A percentile compares a stretch with the other conserved stretches of the same genome.
Evolutionary conservation across 177 flowering plant species (phyloP).

Genomic region (Telopea speciosissima): DNA sequence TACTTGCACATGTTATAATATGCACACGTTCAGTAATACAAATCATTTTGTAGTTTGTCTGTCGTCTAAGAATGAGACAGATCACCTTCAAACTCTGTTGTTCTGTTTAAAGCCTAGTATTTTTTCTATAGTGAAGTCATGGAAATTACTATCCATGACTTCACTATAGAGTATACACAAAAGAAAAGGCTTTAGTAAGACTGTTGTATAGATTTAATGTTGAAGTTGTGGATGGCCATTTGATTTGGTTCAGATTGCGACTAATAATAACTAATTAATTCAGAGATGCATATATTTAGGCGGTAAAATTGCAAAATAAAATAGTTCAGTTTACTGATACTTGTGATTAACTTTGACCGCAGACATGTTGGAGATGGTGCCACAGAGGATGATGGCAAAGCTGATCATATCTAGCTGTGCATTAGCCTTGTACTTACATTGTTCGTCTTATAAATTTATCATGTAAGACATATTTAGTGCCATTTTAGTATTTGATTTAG

Average conservation of each 20-base stretch:
- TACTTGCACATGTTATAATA: too few species aligned
- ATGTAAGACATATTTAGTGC: slow-evolving; percentile 16
- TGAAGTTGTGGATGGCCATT: not conserved
- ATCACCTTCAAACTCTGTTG: too few species aligned
- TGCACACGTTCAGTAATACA: too few species aligned
- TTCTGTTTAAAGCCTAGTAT: too few species aligned
- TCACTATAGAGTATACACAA: too few species aligned
- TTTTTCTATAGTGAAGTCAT: too few species aligned
- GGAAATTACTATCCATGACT: too few species aligned
- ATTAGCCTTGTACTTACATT: not conserved
- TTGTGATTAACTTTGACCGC: slow-evolving; percentile 18
- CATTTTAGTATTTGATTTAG: slow-evolving; percentile 16
- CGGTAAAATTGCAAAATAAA: not conserved
- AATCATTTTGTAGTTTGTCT: too few species aligned
- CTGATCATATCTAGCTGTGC: slow-evolving; percentile 44
- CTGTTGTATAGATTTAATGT: too few species aligned
- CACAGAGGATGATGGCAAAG: slow-evolving; percentile 56
- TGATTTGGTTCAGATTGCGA: not conserved
- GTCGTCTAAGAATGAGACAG: too few species aligned
- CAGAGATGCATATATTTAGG: not conserved
- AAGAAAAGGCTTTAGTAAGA: too few species aligned
- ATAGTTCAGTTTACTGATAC: not conserved
- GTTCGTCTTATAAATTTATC: slow-evolving; percentile 17
- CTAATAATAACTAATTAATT: not conserved
- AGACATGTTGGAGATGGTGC: slow-evolving; percentile 69